Conservation (phyloP, 345 rosid species). For the Bretschneidera sinensis region DNA sequence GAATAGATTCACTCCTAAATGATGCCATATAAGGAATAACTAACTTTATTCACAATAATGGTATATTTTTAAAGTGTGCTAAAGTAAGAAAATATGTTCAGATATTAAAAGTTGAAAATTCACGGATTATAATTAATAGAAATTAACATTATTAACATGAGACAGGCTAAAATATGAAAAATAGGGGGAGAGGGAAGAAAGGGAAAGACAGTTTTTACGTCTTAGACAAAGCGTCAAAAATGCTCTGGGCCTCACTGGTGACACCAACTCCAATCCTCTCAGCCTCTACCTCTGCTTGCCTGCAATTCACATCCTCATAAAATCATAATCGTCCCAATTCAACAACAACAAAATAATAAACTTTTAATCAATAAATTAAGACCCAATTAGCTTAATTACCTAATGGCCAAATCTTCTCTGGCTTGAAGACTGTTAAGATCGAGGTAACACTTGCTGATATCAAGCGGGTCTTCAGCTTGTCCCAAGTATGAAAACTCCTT, state of each 20-base stretch:
- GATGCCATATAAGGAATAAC: too few relatives aligned
- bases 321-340: background rate
- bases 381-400: constrained; percentile 29
- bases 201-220: too few relatives aligned
- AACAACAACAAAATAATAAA: background rate
- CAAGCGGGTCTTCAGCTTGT: constrained; percentile 84
- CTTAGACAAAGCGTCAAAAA: constrained; percentile 87
- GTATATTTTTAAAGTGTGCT: too few relatives aligned
- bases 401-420: constrained; percentile 73
- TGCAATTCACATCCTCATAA: constrained; percentile 23
- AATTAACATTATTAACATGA: too few relatives aligned
- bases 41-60: too few relatives aligned
- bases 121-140: too few relatives aligned
- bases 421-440: constrained; percentile 60
- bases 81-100: too few relatives aligned
- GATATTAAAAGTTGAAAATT: too few relatives aligned
- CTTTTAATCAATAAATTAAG: background rate
- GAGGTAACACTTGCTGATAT: constrained; percentile 50
- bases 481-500: constrained; percentile 59
- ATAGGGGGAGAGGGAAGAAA: too few relatives aligned
- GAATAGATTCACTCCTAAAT: too few relatives aligned
- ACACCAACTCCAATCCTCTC: constrained; percentile 94
- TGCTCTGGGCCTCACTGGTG: constrained; percentile 75
- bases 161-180: background rate
- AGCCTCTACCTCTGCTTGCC: constrained; percentile 87